Base-by-base conservation (phyloP, 2,329 filamentous ascomycete genomes). In the Trichophyton equinum region DNA sequence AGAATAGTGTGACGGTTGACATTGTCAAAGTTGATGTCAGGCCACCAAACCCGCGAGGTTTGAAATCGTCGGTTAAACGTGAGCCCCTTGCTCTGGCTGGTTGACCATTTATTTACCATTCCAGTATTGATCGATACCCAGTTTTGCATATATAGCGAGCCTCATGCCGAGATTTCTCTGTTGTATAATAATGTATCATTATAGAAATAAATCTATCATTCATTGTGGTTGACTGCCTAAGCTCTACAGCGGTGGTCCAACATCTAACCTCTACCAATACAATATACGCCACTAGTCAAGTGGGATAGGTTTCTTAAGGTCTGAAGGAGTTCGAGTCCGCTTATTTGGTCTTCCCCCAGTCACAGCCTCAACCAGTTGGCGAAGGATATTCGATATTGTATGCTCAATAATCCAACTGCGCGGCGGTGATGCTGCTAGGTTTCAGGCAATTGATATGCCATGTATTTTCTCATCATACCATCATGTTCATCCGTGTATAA, bases 1-100 rank as follows among this genome's bases (percentile, higher is more conserved):
- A 73, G 44, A 70, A 74, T 60, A 67, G 69, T 25, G 71, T 75
- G 11, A 59, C 66, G 8, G 64, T 75, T n/a, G 22, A 53, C 13
- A n/a, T 69, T 69, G 20, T 47, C 15, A 46, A 58, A 38, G 5
- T n/a, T 8, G 9, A 20, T 18, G 30, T 44, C n/a, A 44, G 40
- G 15, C 22, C 33, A 9, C 33, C 20, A 18, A 62, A 72, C 38
- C 60, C 63, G 42, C 60, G 64, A 44, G 40, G 9, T n/a, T 30
- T 25, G 13, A 53, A 9, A 2, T 6, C 9, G 13, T 5, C 25
- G 6, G n/a, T 7, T 30, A 33, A 53, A 15, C 13, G 15, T 25
- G 22, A 53, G 22, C 49, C 22, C 8, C 18, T 53, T 15, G 18
- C 49, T 30, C 27, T 53, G 49, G 15, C 13, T 18, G 49, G 25